Conservation (phyloP, 371 early-diverging fungal species). For the Lichtheimia corymbifera region DNA sequence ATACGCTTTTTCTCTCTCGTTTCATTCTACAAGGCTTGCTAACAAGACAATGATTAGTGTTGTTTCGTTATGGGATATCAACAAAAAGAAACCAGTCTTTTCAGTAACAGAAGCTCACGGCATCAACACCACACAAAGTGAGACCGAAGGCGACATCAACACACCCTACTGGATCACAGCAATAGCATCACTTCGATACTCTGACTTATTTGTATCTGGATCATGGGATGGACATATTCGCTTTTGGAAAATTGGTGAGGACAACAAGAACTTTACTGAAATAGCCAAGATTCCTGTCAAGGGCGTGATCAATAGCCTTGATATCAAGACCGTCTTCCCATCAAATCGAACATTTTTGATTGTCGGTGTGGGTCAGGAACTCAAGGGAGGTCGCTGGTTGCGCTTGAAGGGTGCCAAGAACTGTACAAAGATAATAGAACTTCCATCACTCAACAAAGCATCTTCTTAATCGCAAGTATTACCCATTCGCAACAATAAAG, state of each 20-base stretch:
- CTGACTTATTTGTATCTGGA: slow-evolving; percentile 90
- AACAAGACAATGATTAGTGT: slow-evolving; percentile 13
- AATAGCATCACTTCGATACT: slow-evolving; percentile 77
- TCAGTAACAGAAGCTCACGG: slow-evolving; percentile 83
- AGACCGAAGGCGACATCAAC: slow-evolving; percentile 43
- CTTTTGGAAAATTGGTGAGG: slow-evolving; percentile 80
- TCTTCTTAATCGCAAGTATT: too few species aligned
- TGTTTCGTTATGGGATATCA: slow-evolving; percentile 89
- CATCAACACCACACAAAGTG: slow-evolving; percentile 39
- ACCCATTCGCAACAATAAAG: too few species aligned
- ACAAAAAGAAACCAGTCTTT: slow-evolving; percentile 89
- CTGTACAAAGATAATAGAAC: slow-evolving; percentile 56
- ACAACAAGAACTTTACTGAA: slow-evolving; percentile 67
- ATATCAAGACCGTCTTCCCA: slow-evolving; percentile 50
- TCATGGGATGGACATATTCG: slow-evolving; percentile 90
- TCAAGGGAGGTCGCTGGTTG: slow-evolving; percentile 91
- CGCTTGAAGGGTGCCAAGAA: slow-evolving; percentile 72
- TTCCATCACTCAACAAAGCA: slow-evolving; percentile 16
- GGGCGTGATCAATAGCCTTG: slow-evolving; percentile 56
- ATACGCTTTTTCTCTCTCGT: background rate
- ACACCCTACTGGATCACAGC: slow-evolving; percentile 85
- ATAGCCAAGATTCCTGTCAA: slow-evolving; percentile 60
- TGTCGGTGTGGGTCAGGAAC: slow-evolving; percentile 86
- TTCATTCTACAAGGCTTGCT: background rate
- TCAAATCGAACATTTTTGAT: slow-evolving; percentile 63